Evolutionary conservation across 2,329 filamentous ascomycete genomes (phyloP).

Genomic region (Aspergillus intermedius): DNA sequence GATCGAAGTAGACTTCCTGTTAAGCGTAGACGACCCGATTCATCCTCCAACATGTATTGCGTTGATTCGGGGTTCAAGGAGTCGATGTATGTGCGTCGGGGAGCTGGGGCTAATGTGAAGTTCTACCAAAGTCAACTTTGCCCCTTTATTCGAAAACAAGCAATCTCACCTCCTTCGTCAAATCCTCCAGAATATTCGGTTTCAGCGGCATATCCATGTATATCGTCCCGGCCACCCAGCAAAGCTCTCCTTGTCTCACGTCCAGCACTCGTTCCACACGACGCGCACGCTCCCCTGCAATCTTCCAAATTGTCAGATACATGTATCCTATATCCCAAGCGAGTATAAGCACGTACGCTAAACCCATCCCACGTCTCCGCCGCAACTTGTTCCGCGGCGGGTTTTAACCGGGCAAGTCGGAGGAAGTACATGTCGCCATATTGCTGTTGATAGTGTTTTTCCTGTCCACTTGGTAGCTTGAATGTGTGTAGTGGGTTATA

Average conservation of each 20-base stretch:
- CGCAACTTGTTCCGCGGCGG: constrained; percentile 69
- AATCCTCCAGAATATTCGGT: constrained; percentile 90
- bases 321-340: background rate
- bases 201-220: constrained; percentile 98
- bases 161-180: constrained; percentile 72
- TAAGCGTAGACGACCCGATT: constrained; percentile 79
- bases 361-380: constrained; percentile 69
- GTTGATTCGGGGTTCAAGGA: constrained; percentile 41
- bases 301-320: constrained; percentile 31
- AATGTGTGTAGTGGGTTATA: constrained; percentile 76
- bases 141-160: background rate
- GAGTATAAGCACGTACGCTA: constrained; percentile 38
- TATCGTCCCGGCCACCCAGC: constrained; percentile 89
- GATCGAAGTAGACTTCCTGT: constrained; percentile 63
- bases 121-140: constrained; percentile 47
- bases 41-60: constrained; percentile 83
- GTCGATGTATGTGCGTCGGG: constrained; percentile 68
- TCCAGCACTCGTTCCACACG: constrained; percentile 85
- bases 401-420: constrained; percentile 79
- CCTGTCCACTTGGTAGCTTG: constrained; percentile 57
- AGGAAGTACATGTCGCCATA: constrained; percentile 98
- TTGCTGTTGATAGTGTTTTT: constrained; percentile 80
- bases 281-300: constrained; percentile 68
- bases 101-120: constrained; percentile 78
- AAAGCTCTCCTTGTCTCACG: constrained; percentile 89